Base-by-base conservation (phyloP, 768 basidiomycete genomes). In the Kwoniella pini region DNA sequence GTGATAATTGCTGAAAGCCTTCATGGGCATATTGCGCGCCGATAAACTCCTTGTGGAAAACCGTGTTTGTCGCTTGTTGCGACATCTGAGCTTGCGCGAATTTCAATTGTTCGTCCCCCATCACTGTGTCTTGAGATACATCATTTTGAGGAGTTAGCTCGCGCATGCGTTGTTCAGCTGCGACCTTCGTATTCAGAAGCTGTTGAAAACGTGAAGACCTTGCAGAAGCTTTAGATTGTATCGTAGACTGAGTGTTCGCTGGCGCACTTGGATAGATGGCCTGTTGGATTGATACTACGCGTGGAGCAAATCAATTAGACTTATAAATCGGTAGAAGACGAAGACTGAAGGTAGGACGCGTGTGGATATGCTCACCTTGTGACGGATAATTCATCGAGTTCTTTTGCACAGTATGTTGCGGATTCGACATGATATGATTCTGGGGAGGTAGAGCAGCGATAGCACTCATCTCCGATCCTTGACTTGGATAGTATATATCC, bases 111-210 rank as follows among this genome's bases (percentile, higher is more conserved):
- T 10, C 28, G 28, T 38, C 33, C 27, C 33, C 33, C 33, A 36
- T 36, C 33, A 36, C 33, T 7, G 15, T 36, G 15, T 36, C 33
- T 36, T 36, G 33, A 36, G 33, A 36, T 15, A 7, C 7, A 15
- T 36, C 33, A 36, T 7, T 7, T 36, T 36, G 33, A 36, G 33
- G 33, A 7, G 33, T 36, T 15, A 36, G 33, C 33, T 36, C 33
- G 7, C 33, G 33, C 33, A 36, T 36, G 33, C 33, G 33, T 33
- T 60, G 39, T 46, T 68, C 67, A 36, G 67, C 67, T 3, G 67
- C 67, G 3, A 68, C 19, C 52, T 68, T 68, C 24, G 53, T 52
- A 27, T 54, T 21, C 19, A 68, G 40, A 5, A 68, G 53, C 50
- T 68, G 67, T 39, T 62, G 55, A 26, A 68, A 68, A 9, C 67